Evolutionary conservation across 352 stramenopile genomes (phyloP).

Genomic region (Phytophthora ramorum): DNA sequence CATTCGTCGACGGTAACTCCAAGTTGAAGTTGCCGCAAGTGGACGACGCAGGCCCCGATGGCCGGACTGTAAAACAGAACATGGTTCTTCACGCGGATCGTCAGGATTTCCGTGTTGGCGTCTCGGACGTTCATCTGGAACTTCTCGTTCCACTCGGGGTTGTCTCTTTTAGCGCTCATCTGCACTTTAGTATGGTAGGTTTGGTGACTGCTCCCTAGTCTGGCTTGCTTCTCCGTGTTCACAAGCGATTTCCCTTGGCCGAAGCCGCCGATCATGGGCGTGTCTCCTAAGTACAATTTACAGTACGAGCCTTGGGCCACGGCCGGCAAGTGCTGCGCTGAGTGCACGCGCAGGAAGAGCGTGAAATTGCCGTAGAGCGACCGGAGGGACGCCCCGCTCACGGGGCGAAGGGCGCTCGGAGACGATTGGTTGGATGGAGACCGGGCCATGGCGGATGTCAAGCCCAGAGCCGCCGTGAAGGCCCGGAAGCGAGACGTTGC

Average conservation of each 20-base stretch:
- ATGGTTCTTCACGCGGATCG: slow-evolving; percentile 79
- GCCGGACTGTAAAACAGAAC: slow-evolving; percentile 68
- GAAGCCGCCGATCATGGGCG: slow-evolving; percentile 51
- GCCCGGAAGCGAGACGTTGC: slow-evolving; percentile 29
- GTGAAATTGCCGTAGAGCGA: slow-evolving; percentile 44
- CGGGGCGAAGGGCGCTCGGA: not conserved
- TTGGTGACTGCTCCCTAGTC: slow-evolving; percentile 37
- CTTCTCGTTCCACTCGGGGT: slow-evolving; percentile 82
- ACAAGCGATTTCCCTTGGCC: slow-evolving; percentile 31
- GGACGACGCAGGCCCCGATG: slow-evolving; percentile 65
- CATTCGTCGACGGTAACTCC: slow-evolving; percentile 57
- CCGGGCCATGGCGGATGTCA: slow-evolving; percentile 9
- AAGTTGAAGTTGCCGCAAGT: slow-evolving; percentile 57
- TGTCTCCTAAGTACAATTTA: slow-evolving; percentile 75
- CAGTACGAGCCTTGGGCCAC: slow-evolving; percentile 63
- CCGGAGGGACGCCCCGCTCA: slow-evolving; percentile 15
- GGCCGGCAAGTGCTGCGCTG: slow-evolving; percentile 51
- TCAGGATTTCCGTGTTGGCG: slow-evolving; percentile 59
- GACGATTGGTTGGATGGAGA: slow-evolving; percentile 19
- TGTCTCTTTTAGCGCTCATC: slow-evolving; percentile 30
- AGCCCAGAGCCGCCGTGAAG: slow-evolving; percentile 28
- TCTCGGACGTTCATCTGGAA: slow-evolving; percentile 66
- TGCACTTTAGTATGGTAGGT: slow-evolving; percentile 71
- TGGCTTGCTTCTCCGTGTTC: slow-evolving; percentile 6
- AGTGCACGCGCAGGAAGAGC: slow-evolving; percentile 76